Evolutionary conservation across 768 basidiomycete species (phyloP), one percentile per base, ranked within the genome.

Genomic region (Leucocoprinus sp.): DNA sequence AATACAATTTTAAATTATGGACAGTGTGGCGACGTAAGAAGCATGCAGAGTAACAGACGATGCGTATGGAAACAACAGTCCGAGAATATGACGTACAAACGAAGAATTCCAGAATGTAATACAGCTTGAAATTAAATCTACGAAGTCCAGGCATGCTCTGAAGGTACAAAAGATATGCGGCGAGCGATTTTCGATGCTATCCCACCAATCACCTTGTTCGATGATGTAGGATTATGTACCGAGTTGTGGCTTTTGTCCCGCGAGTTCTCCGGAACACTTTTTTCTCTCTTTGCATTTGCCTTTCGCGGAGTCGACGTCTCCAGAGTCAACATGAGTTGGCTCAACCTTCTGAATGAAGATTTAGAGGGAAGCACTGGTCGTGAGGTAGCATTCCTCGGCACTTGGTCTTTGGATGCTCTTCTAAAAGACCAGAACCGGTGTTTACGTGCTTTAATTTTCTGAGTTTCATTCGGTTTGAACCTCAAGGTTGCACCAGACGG

Each of bases 151-250:
- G n/a, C n/a, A n/a, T n/a, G n/a, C n/a, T n/a, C n/a, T n/a, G n/a
- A n/a, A n/a, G n/a, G n/a, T n/a, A 27, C 45, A 38, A 45, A 38
- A 5, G 45, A 39, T 22, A 45, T 38, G 14, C 45, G 45, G 26
- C 21, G 45, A 11, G 37, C 27, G 18, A 33, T 21, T 24, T 31
- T 31, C 7, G 45, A 21, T 14, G 28, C 19, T 21, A 38, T 15
- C 19, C 39, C 39, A 21, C 37, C 36, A n/a, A 38, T 39, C 19
- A 31, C 28, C 18, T 12, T 39, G 12, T 26, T n/a, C 23, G 45
- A 39, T 12, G 24, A 18, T 9, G 34, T 27, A n/a, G 37, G 37
- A 23, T 24, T 26, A 15, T 15, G 43, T 1, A 34, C 18, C 15
- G 33, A 15, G 15, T 23, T 22, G 8, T n/a, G n/a, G 5, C 5